Percentiles rank a stretch among this genome's conserved stretches.
Evolutionary conservation across 1,284 basidiomycete species (phyloP).

Genomic region (Ceratobasidium theobromae): DNA sequence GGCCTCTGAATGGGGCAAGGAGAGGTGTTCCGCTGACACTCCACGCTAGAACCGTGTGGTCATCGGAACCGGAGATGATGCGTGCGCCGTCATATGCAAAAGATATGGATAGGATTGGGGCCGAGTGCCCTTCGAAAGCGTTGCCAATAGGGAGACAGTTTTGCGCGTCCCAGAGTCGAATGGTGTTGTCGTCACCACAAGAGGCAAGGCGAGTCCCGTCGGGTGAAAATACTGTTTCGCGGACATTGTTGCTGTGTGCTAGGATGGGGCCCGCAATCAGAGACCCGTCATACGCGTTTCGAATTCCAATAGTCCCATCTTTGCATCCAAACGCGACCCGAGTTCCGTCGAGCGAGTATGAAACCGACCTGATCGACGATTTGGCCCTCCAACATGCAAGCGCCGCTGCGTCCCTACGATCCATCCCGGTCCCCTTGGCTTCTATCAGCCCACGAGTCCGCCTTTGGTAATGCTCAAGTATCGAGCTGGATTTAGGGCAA

Average conservation of each 20-base stretch:
- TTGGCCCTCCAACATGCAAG: background rate
- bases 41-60: background rate
- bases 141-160: background rate
- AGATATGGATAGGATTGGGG: background rate
- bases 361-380: background rate
- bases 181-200: constrained; percentile 42
- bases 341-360: constrained; percentile 20
- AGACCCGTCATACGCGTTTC: constrained; percentile 42
- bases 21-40: background rate
- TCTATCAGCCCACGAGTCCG: background rate
- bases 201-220: constrained; percentile 9
- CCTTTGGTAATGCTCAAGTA: background rate
- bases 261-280: constrained; percentile 1
- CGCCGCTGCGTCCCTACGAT: background rate
- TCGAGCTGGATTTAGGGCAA: background rate
- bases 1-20: background rate
- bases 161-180: constrained; percentile 31
- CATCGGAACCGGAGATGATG: constrained; percentile 10
- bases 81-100: background rate
- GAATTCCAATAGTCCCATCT: constrained; percentile 38
- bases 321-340: constrained; percentile 12
- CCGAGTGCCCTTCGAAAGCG: background rate
- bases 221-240: background rate
- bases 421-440: background rate
- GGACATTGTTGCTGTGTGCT: constrained; percentile 11